These are phyloP conservation scores for Nitzschia sp. DNA, from an alignment of 108 stramenopile genomes.

Conservation along the genomic window DNA sequence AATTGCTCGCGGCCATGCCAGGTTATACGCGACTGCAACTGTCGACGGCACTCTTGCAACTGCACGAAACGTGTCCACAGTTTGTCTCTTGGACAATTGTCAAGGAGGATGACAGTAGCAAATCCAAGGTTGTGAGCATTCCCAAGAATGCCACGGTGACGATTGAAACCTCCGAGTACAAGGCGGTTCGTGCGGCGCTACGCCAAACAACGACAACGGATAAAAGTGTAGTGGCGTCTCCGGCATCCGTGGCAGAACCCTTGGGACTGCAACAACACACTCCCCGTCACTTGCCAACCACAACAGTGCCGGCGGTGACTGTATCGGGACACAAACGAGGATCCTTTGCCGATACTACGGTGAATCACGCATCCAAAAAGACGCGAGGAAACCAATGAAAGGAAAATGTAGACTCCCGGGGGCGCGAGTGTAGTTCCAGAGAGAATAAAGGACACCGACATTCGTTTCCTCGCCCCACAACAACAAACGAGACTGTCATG, in stretches of 20 bases:
- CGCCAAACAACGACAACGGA: neutral
- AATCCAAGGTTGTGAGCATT: neutral
- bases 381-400: no score
- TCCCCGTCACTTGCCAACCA: neutral
- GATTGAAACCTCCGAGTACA: conserved; percentile 26
- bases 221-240: neutral
- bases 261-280: neutral
- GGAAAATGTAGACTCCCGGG: no score
- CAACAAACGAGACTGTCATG: no score
- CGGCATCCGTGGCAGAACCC: neutral
- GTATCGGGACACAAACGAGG: conserved; percentile 8
- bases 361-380: no score
- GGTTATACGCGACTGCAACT: neutral
- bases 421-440: no score
- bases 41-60: neutral
- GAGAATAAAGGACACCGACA: no score
- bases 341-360: no score
- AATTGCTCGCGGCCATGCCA: neutral
- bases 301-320: conserved; percentile 1
- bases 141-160: conserved; percentile 6
- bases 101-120: neutral
- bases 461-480: no score
- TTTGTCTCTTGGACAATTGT: neutral
- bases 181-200: conserved; percentile 17
- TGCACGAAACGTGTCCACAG: neutral